Evolutionary conservation across 176 grass and related monocot genomes (phyloP).

Genomic region (Oryza meyeriana): DNA sequence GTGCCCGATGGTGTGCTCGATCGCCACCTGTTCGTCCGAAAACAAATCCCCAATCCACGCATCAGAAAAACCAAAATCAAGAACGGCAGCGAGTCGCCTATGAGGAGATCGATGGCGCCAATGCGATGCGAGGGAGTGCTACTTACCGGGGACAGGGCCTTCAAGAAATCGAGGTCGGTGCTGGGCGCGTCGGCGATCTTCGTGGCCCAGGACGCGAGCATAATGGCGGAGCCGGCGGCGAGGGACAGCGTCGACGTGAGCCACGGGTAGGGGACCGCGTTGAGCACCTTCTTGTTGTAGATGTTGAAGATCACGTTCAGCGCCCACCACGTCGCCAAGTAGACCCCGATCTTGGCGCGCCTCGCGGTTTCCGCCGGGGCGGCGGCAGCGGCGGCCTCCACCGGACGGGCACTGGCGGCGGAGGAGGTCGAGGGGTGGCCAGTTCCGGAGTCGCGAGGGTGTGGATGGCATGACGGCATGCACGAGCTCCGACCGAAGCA

Average conservation of each 20-base stretch:
- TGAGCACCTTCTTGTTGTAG: slow-evolving; percentile 98
- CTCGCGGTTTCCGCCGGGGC: slow-evolving; percentile 23
- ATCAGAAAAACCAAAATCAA: slow-evolving; percentile 9
- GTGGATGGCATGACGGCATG: no score
- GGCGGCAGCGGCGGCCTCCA: slow-evolving; percentile 6
- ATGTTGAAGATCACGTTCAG: slow-evolving; percentile 98
- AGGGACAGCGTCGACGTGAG: slow-evolving; percentile 82
- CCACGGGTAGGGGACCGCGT: slow-evolving; percentile 95
- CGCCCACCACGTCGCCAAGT: slow-evolving; percentile 96
- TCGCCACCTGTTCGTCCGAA: slow-evolving; percentile 56
- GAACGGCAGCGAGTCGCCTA: background rate
- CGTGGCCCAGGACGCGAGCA: slow-evolving; percentile 82
- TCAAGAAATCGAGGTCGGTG: slow-evolving; percentile 88
- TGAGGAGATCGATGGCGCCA: background rate
- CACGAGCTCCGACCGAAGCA: no score
- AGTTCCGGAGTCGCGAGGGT: no score
- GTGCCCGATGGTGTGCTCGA: slow-evolving; percentile 95
- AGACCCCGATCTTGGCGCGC: slow-evolving; percentile 67
- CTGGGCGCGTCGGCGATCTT: slow-evolving; percentile 57
- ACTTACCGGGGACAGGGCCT: slow-evolving; percentile 70
- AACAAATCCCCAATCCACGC: background rate
- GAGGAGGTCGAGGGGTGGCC: no score
- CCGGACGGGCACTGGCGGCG: slow-evolving; percentile 28
- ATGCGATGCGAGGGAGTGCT: background rate
- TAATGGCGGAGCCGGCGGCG: slow-evolving; percentile 90